These are phyloP conservation scores for Nakazawaea sp. DNA, from an alignment of 805 yeast genomes.

Conservation along the genomic window DNA sequence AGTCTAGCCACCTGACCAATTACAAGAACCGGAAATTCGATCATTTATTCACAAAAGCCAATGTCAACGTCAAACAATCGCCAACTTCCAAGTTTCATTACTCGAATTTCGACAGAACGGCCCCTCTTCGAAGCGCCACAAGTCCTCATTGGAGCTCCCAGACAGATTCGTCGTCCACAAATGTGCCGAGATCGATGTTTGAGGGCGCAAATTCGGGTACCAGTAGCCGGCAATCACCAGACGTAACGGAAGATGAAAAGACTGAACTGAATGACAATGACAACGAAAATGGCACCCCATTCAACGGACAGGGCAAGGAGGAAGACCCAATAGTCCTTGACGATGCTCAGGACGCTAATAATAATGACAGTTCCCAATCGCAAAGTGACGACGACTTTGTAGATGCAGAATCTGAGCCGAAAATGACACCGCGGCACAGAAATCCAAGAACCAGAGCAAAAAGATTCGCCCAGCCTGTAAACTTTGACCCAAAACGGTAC, in stretches of 20 bases:
- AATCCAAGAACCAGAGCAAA: not conserved
- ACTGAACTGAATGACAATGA: too few relatives aligned
- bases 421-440: not conserved
- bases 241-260: too few relatives aligned
- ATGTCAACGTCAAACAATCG: conserved; percentile 1
- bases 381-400: not conserved
- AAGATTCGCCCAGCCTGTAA: not conserved
- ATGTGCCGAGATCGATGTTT: too few relatives aligned
- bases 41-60: conserved; percentile 6
- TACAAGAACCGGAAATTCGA: conserved; percentile 8
- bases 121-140: too few relatives aligned
- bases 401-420: not conserved
- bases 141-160: too few relatives aligned
- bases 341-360: not conserved
- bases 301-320: not conserved
- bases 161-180: too few relatives aligned
- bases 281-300: not conserved
- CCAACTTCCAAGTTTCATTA: conserved; percentile 10
- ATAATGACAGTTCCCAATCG: not conserved
- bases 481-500: not conserved
- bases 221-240: too few relatives aligned
- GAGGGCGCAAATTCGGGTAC: too few relatives aligned
- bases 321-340: not conserved
- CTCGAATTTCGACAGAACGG: conserved; percentile 2
- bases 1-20: not conserved